Conservation (phyloP, 2,329 filamentous ascomycete species). For the Monosporascus sp. region DNA sequence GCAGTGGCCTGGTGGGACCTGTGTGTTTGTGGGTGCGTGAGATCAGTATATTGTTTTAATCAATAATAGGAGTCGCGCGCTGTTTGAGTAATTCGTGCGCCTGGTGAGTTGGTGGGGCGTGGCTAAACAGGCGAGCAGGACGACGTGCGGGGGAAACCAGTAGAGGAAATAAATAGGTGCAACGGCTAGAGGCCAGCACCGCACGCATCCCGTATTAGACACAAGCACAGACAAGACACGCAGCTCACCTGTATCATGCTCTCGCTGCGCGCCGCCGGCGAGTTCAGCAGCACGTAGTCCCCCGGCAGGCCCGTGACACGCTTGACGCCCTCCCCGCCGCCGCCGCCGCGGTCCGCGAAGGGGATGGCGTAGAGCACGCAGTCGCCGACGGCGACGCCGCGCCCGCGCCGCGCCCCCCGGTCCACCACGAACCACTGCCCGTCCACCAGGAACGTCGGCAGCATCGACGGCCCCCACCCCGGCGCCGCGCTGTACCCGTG, state of each 20-base stretch:
- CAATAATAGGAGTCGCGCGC: no score
- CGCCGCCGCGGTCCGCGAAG: conserved; percentile 42
- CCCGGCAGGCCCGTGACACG: conserved; percentile 71
- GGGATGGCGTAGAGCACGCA: conserved; percentile 76
- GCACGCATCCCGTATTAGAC: no score
- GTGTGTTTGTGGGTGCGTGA: conserved; percentile 2
- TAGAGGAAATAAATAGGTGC: not conserved
- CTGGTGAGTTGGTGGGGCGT: no score
- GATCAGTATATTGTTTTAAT: not conserved
- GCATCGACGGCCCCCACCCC: conserved; percentile 76
- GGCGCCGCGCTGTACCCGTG: conserved; percentile 58
- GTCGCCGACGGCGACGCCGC: conserved; percentile 68
- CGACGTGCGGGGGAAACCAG: not conserved
- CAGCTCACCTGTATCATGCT: conserved; percentile 60
- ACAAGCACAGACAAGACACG: not conserved
- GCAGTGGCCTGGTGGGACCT: conserved; percentile 89
- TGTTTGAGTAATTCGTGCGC: no score
- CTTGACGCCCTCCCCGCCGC: conserved; percentile 59
- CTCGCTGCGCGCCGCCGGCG: conserved; percentile 44
- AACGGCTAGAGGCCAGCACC: not conserved
- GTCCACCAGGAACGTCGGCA: conserved; percentile 68
- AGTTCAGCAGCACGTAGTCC: conserved; percentile 66
- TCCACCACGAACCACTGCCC: conserved; percentile 67
- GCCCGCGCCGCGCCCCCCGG: conserved; percentile 63
- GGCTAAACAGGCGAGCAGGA: no score